These are phyloP conservation scores for Paecilomyces variotii DNA, from an alignment of 2,329 filamentous ascomycete species.

Conservation along the genomic window DNA sequence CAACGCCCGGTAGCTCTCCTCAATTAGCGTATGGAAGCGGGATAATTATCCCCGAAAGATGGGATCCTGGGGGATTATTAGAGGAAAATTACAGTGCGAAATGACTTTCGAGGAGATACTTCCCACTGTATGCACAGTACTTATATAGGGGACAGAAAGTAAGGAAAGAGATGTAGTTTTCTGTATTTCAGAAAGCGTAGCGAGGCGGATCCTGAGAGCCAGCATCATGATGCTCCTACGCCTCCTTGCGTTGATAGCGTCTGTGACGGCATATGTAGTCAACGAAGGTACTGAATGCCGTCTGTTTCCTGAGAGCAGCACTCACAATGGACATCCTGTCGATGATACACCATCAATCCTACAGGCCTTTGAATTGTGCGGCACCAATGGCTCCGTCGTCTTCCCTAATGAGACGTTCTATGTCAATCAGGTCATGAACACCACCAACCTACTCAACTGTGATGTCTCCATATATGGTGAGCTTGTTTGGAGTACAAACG, in stretches of 20 bases:
- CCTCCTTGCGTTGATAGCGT: background rate
- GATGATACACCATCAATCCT: slow-evolving; percentile 16
- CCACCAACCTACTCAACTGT: slow-evolving; percentile 17
- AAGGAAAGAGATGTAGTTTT: background rate
- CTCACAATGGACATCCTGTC: slow-evolving; percentile 9
- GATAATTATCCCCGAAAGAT: background rate
- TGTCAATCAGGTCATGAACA: slow-evolving; percentile 16
- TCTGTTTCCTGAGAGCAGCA: slow-evolving; percentile 15
- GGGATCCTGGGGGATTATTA: background rate
- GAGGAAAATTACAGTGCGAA: background rate
- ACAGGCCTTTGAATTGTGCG: slow-evolving; percentile 22
- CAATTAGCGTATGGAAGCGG: background rate
- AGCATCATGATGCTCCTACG: background rate
- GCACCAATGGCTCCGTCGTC: slow-evolving; percentile 17
- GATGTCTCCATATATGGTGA: slow-evolving; percentile 19
- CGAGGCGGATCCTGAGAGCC: background rate
- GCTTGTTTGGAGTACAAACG: slow-evolving; percentile 36
- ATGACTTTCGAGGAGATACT: background rate
- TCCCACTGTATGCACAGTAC: background rate
- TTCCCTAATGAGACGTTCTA: slow-evolving; percentile 17
- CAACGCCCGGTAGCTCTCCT: background rate
- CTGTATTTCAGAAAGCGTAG: background rate
- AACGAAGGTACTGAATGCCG: slow-evolving; percentile 11
- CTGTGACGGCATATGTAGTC: slow-evolving; percentile 8
- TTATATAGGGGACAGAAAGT: background rate